Evolutionary conservation across 768 basidiomycete genomes (phyloP).

Genomic region (Phlebiopsis flavidoalba): DNA sequence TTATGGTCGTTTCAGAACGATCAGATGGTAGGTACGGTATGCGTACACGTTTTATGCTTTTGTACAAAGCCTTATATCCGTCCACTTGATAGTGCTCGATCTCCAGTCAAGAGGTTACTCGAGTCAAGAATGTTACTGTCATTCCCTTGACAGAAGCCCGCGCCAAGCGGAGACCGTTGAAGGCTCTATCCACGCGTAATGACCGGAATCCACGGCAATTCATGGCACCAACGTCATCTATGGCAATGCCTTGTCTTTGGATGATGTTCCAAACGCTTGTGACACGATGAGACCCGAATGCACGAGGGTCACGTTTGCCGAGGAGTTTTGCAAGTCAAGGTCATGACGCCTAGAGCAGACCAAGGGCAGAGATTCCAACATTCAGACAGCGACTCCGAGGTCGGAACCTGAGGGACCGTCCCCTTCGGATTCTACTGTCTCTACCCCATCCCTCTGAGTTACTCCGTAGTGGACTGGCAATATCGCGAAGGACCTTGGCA

Average conservation of each 20-base stretch:
- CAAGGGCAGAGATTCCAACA: slow-evolving; percentile 15
- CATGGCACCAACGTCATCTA: slow-evolving; percentile 26
- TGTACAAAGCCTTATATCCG: neutral
- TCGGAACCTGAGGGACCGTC: slow-evolving; percentile 19
- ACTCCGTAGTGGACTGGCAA: slow-evolving; percentile 37
- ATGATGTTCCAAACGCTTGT: neutral
- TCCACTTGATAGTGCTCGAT: slow-evolving; percentile 53
- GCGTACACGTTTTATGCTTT: slow-evolving; percentile 23
- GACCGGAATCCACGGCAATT: slow-evolving; percentile 40
- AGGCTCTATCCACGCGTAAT: slow-evolving; percentile 23
- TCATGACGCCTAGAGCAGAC: slow-evolving; percentile 31
- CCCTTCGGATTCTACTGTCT: slow-evolving; percentile 37
- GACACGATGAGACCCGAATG: slow-evolving; percentile 14
- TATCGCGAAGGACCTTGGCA: slow-evolving; percentile 58
- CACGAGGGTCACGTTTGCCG: slow-evolving; percentile 48
- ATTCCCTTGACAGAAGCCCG: slow-evolving; percentile 68
- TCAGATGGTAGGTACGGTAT: slow-evolving; percentile 63
- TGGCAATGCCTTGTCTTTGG: neutral
- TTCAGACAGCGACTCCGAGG: slow-evolving; percentile 8
- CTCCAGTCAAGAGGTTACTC: slow-evolving; percentile 57
- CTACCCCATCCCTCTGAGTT: slow-evolving; percentile 48
- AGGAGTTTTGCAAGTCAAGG: slow-evolving; percentile 40
- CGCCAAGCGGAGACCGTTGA: slow-evolving; percentile 47
- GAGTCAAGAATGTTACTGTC: slow-evolving; percentile 61
- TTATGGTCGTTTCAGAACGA: slow-evolving; percentile 66